phyloP scores from a whole-genome alignment of 2,329 filamentous ascomycete species.

The Trichoderma hamatum region DNA sequence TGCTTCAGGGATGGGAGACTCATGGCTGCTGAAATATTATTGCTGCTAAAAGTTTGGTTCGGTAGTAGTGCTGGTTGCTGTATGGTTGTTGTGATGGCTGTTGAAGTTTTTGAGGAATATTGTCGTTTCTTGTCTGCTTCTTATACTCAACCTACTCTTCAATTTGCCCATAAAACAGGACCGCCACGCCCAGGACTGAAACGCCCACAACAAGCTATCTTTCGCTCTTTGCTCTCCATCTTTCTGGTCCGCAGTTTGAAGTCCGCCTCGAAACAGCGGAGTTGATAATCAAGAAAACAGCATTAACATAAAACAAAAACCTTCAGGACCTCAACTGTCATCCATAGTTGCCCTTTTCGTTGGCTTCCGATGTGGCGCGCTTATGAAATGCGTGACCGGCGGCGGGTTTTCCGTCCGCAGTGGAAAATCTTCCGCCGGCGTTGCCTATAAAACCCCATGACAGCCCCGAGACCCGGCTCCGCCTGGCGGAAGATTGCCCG shows the following conservation, averaged over 20 bases:
- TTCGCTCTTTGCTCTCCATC: background rate
- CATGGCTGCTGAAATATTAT: background rate
- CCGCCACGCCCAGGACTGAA: background rate
- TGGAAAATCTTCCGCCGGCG: conserved; percentile 15
- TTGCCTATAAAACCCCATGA: background rate
- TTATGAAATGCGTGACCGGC: background rate
- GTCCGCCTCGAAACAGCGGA: conserved; percentile 12
- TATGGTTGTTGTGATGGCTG: background rate
- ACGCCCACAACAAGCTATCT: background rate
- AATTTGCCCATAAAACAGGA: background rate
- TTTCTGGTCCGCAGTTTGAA: background rate
- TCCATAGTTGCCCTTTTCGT: background rate
- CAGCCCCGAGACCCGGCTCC: conserved; percentile 6
- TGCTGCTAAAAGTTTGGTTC: background rate
- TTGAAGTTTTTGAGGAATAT: background rate
- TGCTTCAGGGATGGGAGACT: conserved; percentile 14
- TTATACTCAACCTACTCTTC: background rate
- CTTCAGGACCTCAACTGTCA: background rate
- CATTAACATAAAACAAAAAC: background rate
- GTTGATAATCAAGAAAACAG: background rate
- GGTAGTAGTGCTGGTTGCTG: background rate
- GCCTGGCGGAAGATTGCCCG: conserved; percentile 19
- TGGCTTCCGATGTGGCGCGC: background rate
- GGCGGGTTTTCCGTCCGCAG: conserved; percentile 1
- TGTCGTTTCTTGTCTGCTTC: background rate